These are phyloP conservation scores for Blastobotrys illinoisensis DNA, from an alignment of 1,139 yeast genomes.

Conservation along the genomic window DNA sequence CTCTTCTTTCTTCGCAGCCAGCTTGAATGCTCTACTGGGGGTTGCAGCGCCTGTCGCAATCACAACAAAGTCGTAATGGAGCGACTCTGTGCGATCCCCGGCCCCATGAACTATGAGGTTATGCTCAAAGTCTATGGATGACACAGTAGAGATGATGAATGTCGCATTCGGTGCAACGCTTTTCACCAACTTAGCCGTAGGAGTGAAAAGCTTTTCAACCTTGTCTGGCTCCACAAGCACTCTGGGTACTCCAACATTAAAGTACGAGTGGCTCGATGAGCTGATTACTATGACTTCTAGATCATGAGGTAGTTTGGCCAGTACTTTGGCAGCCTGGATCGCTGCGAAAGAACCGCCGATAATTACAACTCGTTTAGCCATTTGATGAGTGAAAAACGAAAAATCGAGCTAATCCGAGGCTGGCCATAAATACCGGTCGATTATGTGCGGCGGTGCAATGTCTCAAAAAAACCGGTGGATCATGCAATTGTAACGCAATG, in stretches of 20 bases:
- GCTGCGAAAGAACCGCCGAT: conserved; percentile 26
- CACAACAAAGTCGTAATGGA: conserved; percentile 65
- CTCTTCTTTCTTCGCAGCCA: conserved; percentile 72
- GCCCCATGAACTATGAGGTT: conserved; percentile 28
- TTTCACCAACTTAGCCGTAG: conserved; percentile 11
- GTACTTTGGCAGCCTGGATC: conserved; percentile 16
- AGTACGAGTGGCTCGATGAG: conserved; percentile 17
- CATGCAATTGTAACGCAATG: not conserved
- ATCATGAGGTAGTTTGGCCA: conserved; percentile 10
- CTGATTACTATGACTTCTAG: conserved; percentile 19
- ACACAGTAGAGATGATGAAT: conserved; percentile 31
- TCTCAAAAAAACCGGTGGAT: not conserved
- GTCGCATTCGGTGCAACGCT: conserved; percentile 4
- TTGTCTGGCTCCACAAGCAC: conserved; percentile 22
- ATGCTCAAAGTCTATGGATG: conserved; percentile 24
- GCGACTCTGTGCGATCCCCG: conserved; percentile 32
- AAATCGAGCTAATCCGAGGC: too few relatives aligned
- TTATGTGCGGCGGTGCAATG: not conserved
- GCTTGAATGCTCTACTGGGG: conserved; percentile 75
- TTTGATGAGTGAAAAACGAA: too few relatives aligned
- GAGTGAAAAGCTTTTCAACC: conserved; percentile 12
- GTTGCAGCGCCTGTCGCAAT: conserved; percentile 71
- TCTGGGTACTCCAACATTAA: conserved; percentile 26
- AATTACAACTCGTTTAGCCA: conserved; percentile 15
- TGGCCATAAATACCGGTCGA: too few relatives aligned